Percentiles rank a stretch among this genome's conserved stretches.
These are phyloP conservation scores for Cubamyces lactineus DNA, from an alignment of 768 basidiomycete genomes.

Conservation along the genomic window DNA sequence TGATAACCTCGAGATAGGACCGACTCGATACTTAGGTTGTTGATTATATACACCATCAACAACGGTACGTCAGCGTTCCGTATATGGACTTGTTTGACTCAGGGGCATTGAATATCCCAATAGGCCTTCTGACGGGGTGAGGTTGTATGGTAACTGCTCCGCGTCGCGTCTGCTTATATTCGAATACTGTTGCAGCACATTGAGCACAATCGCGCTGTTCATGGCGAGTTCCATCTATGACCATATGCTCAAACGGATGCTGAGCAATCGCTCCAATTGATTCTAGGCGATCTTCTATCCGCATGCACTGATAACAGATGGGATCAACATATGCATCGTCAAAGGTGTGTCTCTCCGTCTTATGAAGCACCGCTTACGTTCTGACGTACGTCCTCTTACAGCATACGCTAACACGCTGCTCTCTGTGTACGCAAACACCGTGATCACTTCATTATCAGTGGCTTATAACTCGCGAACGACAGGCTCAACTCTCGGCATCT, in stretches of 20 bases:
- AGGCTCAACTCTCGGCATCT: conserved; percentile 1
- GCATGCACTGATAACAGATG: conserved; percentile 2
- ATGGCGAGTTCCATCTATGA: not conserved
- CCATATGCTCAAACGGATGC: not conserved
- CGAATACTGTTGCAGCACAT: not conserved
- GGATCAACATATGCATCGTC: conserved; percentile 3
- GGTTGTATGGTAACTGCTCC: no score
- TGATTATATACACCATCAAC: conserved; percentile 5
- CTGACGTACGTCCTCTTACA: not conserved
- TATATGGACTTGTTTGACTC: no score
- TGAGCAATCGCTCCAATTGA: not conserved
- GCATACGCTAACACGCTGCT: conserved; percentile 3
- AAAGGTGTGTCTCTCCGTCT: not conserved
- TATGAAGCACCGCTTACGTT: no score
- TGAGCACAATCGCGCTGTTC: not conserved
- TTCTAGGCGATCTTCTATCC: conserved; percentile 2
- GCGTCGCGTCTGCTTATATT: no score
- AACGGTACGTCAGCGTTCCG: not conserved
- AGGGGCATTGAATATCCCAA: not conserved
- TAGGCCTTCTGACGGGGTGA: not conserved
- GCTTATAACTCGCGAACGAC: no score
- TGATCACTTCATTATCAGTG: no score
- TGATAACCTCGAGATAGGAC: not conserved
- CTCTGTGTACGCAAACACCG: not conserved
- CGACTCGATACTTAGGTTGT: not conserved